Evolutionary conservation across 2,329 filamentous ascomycete species (phyloP).

Genomic region (Botrytis galanthina): DNA sequence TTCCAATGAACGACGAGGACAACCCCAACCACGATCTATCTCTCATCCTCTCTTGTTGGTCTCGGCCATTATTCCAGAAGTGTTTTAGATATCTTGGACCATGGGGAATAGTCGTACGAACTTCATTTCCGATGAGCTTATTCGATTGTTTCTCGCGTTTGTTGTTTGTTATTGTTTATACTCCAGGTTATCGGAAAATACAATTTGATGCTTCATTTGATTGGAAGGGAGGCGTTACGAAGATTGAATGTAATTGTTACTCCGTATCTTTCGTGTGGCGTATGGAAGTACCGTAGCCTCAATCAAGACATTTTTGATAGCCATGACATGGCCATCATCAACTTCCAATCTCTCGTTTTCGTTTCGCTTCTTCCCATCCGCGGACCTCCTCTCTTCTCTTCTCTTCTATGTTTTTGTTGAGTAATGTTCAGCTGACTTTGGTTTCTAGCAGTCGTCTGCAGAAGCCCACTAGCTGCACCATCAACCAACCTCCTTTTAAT

Average conservation of each 20-base stretch:
- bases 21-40: background rate
- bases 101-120: background rate
- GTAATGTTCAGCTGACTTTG: background rate
- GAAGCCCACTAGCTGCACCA: constrained; percentile 2
- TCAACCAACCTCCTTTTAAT: constrained; percentile 3
- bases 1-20: background rate
- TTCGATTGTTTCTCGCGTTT: background rate
- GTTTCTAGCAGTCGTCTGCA: background rate
- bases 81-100: background rate
- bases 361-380: background rate
- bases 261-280: background rate
- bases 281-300: background rate
- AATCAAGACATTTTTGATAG: background rate
- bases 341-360: background rate
- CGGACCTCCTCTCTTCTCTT: background rate
- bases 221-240: background rate
- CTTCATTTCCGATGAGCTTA: background rate
- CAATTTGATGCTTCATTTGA: background rate
- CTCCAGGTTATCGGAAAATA: background rate
- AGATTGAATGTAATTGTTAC: background rate
- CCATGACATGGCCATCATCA: background rate
- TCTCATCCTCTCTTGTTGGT: background rate
- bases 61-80: background rate
- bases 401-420: background rate
- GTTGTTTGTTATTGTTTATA: background rate